Evolutionary conservation across 2,329 filamentous ascomycete genomes (phyloP), one percentile per base, ranked within the genome.

Genomic region (Cercospora janseana): DNA sequence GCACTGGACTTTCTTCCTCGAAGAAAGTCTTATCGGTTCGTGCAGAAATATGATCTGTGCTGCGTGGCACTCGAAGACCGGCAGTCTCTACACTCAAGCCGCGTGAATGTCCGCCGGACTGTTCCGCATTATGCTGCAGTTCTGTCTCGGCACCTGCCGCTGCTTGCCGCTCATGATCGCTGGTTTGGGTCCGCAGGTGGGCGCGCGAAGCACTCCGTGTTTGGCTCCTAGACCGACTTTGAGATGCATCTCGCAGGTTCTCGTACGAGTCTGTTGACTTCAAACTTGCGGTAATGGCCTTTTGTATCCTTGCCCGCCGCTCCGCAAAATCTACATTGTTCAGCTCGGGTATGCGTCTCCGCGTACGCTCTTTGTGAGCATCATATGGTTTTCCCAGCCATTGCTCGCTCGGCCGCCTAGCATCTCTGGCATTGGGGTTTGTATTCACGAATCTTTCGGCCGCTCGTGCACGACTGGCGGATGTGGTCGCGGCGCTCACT

Each of bases 271-370:
- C 52, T 64, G 60, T 86, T 63, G 88, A 86, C 56, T 85, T 80
- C 40, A 93, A 83, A n/a, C 86, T 88, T 65, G 87, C 88, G 60
- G 83, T 91, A 68, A 94, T 92, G 10, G 88, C 89, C 49, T 89
- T 81, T 60, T 91, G 86, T 61, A 95, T 94, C 54, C 84, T 83
- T 64, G 89, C 85, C 60, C 90, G 79, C 43, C 88, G 80, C 59
- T 88, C 87, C 52, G 86, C 88, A 66, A 94, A 93, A 69, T 95
- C 88, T 45, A 94, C 87, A 52, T 86, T 85, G 1, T 85, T 85
- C 51, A 91, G 62, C 61, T 82, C 78, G n/a, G 78, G 79, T 26
- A 80, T 74, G 57, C 71, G 74, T 56, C 71, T 71, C 53, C 65
- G 58, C 27, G 61, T 60, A 16, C 60, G 58, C 52, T 66, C 65